These are phyloP conservation scores for Fusarium praegraminearum DNA, from an alignment of 2,329 filamentous ascomycete species.

Conservation along the genomic window DNA sequence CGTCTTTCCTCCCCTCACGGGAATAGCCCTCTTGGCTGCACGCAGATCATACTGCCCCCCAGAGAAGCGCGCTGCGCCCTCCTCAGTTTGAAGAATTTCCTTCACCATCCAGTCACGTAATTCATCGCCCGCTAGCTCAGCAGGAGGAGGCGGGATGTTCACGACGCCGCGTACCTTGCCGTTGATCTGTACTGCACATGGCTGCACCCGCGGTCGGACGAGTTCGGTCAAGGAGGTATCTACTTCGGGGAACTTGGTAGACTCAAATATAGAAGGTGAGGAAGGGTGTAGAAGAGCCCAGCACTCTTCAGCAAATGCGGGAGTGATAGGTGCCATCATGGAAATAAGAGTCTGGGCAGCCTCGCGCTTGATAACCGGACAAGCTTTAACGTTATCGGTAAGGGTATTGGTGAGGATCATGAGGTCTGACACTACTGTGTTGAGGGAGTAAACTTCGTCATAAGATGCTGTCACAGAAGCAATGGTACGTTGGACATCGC, in stretches of 20 bases:
- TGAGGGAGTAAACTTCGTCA: slow-evolving; percentile 78
- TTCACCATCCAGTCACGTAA: slow-evolving; percentile 71
- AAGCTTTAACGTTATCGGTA: slow-evolving; percentile 57
- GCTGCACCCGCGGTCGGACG: slow-evolving; percentile 63
- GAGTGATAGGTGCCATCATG: slow-evolving; percentile 83
- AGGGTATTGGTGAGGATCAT: slow-evolving; percentile 83
- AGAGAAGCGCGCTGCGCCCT: slow-evolving; percentile 68
- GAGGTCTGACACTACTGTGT: slow-evolving; percentile 85
- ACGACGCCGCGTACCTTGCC: slow-evolving; percentile 79
- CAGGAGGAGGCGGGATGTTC: slow-evolving; percentile 68
- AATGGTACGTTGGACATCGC: slow-evolving; percentile 75
- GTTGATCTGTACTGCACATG: slow-evolving; percentile 80
- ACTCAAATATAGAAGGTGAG: slow-evolving; percentile 56
- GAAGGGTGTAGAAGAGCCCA: slow-evolving; percentile 70
- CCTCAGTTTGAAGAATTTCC: slow-evolving; percentile 70
- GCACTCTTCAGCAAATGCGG: slow-evolving; percentile 84
- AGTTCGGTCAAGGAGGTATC: slow-evolving; percentile 63
- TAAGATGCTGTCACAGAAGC: slow-evolving; percentile 75
- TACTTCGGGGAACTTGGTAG: slow-evolving; percentile 68
- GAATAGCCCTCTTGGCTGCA: slow-evolving; percentile 72
- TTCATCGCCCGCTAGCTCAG: slow-evolving; percentile 55
- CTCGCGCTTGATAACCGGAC: slow-evolving; percentile 59
- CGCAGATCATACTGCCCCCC: slow-evolving; percentile 60
- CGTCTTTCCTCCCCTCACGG: slow-evolving; percentile 74
- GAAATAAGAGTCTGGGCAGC: slow-evolving; percentile 70